Evolutionary conservation across 176 grass and related monocot species (phyloP), one percentile per base, ranked within the genome.

Genomic region (Phragmites australis): DNA sequence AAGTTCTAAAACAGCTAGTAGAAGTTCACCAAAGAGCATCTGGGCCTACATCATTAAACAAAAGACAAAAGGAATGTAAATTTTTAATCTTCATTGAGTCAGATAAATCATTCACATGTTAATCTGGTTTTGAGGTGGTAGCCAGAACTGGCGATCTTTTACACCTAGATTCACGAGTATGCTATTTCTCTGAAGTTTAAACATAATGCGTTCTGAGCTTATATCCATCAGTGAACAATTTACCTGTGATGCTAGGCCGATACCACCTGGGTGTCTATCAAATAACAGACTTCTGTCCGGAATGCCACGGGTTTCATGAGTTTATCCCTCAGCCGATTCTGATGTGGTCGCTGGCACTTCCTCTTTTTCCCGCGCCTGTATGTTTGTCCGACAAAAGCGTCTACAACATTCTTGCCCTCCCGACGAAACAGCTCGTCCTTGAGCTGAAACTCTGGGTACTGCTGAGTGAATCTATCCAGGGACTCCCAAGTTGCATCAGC

Each of bases 261-360:
- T 93, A 68, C 92, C 90, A 30, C 95, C 92, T 47, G 92, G 95
- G 59, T 94, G 92, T 74, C 57, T 87, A 77, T 98, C 95, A 32
- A 93, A 98, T 74, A 98, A 78, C 32, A 94, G 86, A 84, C 93
- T 81, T 85, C 95, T 94, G 72, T 90, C 78, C 7, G 86, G 86
- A 79, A 83, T 83, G 70, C 77, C 74, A 76, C 88, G 92, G 62
- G 79, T 88, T 85, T 89, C 88, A 89, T 94, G 81, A 56, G 95
- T 92, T n/a, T n/a, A n/a, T n/a, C n/a, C 34, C 34, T 37, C 5
- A 37, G 34, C 34, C 5, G 34, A 37, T 2, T 37, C 2, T 37
- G 2, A 2, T 37, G 34, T 37, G 5, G 34, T 2, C 34, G 34
- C 5, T 5, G 34, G 34, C 5, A 2, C 34, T 37, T 37, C 34